Evolutionary conservation across 2,329 filamentous ascomycete genomes (phyloP), one percentile per base, ranked within the genome.

Genomic region (Neonectria coccinea): DNA sequence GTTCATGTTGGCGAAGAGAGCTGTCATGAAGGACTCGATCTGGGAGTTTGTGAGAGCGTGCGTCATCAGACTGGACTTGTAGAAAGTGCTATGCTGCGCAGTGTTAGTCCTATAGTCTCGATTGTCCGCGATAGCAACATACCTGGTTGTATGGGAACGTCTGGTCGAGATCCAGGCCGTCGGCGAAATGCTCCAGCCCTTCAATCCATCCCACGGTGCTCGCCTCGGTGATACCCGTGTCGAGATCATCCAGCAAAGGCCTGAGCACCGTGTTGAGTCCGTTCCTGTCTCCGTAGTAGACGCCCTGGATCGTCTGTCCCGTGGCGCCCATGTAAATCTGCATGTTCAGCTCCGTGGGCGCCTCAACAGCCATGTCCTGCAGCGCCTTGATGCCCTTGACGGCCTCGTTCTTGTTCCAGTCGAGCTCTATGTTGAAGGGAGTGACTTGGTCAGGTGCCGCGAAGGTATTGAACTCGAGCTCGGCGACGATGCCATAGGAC

Each of bases 1-100:
- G 0, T 69, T 67, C 11, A 63, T 59, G 14, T 70, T 71, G 16
- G 36, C 57, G 51, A 71, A 75, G 16, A 75, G 50, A 0, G 70
- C 60, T 4, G 51, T 36, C 0, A 67, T 59, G 10, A 78, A 70
- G 0, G 69, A 69, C 31, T 70, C 22, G 33, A 75, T 67, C 44
- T 74, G 73, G 0, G 22, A 25, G 20, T 64, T 57, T 0, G 67
- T 70, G 1, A 79, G 70, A 1, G 69, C 67, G 27, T 71, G 62
- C 0, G 76, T 76, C 57, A 75, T 68, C 18, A 78, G 62, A 27
- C 76, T 77, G 3, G 73, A 75, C 8, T 67, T 74, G 55, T 78
- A 78, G 16, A 76, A 75, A 2, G 67, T 74, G 27, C 69, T 72
- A 39, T 72, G 70, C 76, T 78, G n/a, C 1, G 1, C 2, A 14